Evolutionary conservation across 768 basidiomycete species (phyloP).

Genomic region (Boletus subcaerulescens): DNA sequence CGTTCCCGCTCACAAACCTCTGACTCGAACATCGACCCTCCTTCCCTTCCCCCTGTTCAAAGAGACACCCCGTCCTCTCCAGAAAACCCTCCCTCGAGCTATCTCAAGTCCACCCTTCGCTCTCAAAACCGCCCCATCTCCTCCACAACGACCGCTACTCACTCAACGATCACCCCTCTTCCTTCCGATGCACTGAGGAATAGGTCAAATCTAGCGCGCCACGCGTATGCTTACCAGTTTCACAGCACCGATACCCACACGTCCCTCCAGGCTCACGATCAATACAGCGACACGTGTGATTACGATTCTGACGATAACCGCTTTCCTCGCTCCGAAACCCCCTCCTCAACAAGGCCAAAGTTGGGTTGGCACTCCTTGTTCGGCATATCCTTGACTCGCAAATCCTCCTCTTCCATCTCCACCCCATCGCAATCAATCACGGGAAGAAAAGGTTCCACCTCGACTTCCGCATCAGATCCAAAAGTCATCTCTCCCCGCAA

Average conservation of each 20-base stretch:
- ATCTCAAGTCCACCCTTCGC: slow-evolving; percentile 43
- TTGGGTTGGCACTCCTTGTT: slow-evolving; percentile 23
- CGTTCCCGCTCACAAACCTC: slow-evolving; percentile 37
- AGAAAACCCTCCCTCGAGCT: slow-evolving; percentile 19
- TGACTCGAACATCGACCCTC: slow-evolving; percentile 3
- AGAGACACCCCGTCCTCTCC: not conserved
- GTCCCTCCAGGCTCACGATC: slow-evolving; percentile 12
- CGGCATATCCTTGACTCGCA: slow-evolving; percentile 29
- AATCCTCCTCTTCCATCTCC: slow-evolving; percentile 22
- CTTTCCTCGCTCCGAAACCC: slow-evolving; percentile 27
- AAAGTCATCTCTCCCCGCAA: slow-evolving; percentile 20
- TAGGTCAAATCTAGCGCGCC: slow-evolving; percentile 15
- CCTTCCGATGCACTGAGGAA: slow-evolving; percentile 41
- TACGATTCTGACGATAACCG: slow-evolving; percentile 21
- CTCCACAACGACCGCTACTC: slow-evolving; percentile 59
- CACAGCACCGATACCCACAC: slow-evolving; percentile 14
- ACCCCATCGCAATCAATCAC: slow-evolving; percentile 17
- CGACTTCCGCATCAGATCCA: slow-evolving; percentile 20
- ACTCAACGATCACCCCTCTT: slow-evolving; percentile 57
- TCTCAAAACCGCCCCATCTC: slow-evolving; percentile 61
- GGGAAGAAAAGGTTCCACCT: slow-evolving; percentile 24
- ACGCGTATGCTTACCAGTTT: slow-evolving; percentile 15
- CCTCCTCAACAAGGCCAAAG: slow-evolving; percentile 26
- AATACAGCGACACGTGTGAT: slow-evolving; percentile 3
- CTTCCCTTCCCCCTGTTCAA: no score